phyloP scores from a whole-genome alignment of 202 grass and related monocot genomes.

The Schoenoplectus triqueter region DNA sequence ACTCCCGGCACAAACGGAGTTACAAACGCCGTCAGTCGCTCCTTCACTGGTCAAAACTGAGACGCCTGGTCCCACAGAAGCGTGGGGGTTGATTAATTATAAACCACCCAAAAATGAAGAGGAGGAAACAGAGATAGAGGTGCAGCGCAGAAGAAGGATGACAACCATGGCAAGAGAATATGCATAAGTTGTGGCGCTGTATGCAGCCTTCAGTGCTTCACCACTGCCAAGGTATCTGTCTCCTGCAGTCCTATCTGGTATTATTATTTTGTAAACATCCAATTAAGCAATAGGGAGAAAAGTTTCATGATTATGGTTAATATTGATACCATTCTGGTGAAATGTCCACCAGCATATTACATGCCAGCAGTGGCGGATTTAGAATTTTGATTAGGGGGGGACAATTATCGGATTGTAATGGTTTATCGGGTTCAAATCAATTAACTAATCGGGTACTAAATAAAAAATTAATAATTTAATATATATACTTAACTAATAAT shows the following conservation, averaged over 20 bases:
- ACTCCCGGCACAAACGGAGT: not conserved
- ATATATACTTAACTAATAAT: no score
- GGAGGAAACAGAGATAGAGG: conserved; percentile 39
- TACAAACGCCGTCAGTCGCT: conserved; percentile 30
- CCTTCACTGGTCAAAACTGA: conserved; percentile 52
- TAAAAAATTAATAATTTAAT: no score
- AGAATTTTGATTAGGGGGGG: no score
- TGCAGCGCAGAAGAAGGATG: conserved; percentile 19
- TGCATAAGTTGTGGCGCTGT: conserved; percentile 65
- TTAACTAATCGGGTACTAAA: no score
- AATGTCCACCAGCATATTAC: not conserved
- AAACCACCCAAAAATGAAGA: conserved; percentile 59
- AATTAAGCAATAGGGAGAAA: not conserved
- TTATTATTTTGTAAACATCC: not conserved
- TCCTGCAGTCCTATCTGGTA: conserved; percentile 1
- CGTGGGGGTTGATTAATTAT: conserved; percentile 97
- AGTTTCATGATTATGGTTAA: not conserved
- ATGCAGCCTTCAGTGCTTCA: conserved; percentile 80
- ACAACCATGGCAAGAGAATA: conserved; percentile 50
- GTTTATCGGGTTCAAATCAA: no score
- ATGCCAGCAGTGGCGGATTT: no score
- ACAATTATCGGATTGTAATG: no score
- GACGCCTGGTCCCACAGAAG: conserved; percentile 51
- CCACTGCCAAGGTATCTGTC: conserved; percentile 70
- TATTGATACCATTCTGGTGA: not conserved